Evolutionary conservation across 1,284 basidiomycete genomes (phyloP).

Genomic region (Trichosporon coremiiforme): DNA sequence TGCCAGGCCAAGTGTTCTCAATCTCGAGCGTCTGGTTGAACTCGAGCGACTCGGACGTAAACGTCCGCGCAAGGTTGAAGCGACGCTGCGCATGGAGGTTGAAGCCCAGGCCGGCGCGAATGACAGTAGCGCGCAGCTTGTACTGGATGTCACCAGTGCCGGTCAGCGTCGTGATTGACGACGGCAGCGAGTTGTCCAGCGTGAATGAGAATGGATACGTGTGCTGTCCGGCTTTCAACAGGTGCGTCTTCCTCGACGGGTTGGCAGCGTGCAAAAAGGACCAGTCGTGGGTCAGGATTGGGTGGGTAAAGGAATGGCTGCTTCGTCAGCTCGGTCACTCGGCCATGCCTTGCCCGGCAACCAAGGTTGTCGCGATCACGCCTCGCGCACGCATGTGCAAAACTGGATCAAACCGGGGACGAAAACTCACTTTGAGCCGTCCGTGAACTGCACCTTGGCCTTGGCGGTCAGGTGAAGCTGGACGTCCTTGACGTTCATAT

Average conservation of each 20-base stretch:
- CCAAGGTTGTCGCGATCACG: too few relatives aligned
- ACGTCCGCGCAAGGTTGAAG: constrained; percentile 71
- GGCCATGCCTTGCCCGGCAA: background rate
- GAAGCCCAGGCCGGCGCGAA: constrained; percentile 67
- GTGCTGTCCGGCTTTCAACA: constrained; percentile 67
- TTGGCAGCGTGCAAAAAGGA: constrained; percentile 63
- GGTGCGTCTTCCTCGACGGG: constrained; percentile 73
- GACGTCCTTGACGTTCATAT: constrained; percentile 82
- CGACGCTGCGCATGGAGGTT: constrained; percentile 69
- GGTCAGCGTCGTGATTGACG: constrained; percentile 66
- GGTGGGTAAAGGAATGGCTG: constrained; percentile 62
- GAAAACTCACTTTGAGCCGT: constrained; percentile 67
- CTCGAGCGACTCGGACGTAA: constrained; percentile 79
- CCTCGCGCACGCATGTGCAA: too few relatives aligned
- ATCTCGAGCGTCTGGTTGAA: constrained; percentile 90
- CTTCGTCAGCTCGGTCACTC: constrained; percentile 26
- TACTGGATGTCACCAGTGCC: constrained; percentile 70
- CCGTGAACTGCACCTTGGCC: constrained; percentile 67
- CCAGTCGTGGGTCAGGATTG: constrained; percentile 80
- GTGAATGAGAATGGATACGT: constrained; percentile 78
- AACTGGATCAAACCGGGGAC: background rate
- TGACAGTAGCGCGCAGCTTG: constrained; percentile 79
- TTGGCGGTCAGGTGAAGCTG: constrained; percentile 81
- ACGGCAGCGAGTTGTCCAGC: constrained; percentile 79
- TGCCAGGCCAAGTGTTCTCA: constrained; percentile 94